phyloP scores from a whole-genome alignment of 2,329 filamentous ascomycete genomes.

The Curvularia hawaiiensis region DNA sequence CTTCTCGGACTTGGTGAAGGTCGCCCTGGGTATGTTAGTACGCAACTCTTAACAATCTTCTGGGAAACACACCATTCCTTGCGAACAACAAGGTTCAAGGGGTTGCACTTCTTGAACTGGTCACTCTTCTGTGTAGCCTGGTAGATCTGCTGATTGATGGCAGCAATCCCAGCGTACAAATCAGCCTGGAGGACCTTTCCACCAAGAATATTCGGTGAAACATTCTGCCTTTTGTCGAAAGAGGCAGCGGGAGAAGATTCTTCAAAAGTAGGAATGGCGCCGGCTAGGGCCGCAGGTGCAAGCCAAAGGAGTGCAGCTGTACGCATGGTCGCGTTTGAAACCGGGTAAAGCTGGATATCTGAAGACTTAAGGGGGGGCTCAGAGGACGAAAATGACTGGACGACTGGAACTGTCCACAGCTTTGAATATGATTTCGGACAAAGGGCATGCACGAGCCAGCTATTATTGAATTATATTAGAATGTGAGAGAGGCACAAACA shows the following conservation, averaged over 20 bases:
- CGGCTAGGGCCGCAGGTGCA: constrained; percentile 21
- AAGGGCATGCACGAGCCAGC: constrained; percentile 11
- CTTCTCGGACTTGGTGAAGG: constrained; percentile 34
- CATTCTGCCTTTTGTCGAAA: constrained; percentile 27
- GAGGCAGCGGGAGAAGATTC: constrained; percentile 10
- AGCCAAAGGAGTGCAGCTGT: constrained; percentile 25
- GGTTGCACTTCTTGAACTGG: constrained; percentile 43
- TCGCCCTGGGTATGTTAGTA: constrained; percentile 25
- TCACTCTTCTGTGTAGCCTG: constrained; percentile 26
- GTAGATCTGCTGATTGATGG: constrained; percentile 34
- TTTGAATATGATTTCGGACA: constrained; percentile 18
- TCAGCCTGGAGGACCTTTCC: constrained; percentile 29
- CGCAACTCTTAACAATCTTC: background rate
- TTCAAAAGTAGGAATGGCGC: constrained; percentile 22
- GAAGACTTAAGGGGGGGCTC: constrained; percentile 5
- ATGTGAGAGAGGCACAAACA: constrained; percentile 8
- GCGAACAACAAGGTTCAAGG: constrained; percentile 48
- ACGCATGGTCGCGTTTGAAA: constrained; percentile 24
- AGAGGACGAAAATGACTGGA: constrained; percentile 12
- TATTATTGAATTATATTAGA: constrained; percentile 17
- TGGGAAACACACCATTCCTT: constrained; percentile 49
- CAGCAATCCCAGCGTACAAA: constrained; percentile 30
- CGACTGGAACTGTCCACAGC: constrained; percentile 5
- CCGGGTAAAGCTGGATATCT: constrained; percentile 14
- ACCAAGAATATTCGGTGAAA: constrained; percentile 12